Evolutionary conservation across 73 alveolate species (phyloP).

Genomic region (Symbiodinium natans): DNA sequence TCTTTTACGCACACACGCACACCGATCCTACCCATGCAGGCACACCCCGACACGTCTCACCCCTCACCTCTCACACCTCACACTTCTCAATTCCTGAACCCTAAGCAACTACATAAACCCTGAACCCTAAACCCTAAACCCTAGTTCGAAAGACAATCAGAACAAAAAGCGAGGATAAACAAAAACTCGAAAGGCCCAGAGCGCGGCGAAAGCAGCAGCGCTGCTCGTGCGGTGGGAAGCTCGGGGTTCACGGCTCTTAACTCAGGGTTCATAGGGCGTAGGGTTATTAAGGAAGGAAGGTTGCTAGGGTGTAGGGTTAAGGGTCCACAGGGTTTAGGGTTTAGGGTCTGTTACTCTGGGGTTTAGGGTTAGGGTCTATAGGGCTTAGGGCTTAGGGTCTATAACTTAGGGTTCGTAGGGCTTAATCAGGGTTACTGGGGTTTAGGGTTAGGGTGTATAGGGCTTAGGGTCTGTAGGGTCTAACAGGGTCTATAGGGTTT

Average conservation of each 20-base stretch:
- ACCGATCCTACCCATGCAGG: too few relatives aligned
- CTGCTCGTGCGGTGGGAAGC: background rate
- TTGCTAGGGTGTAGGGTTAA: background rate
- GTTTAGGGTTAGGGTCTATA: background rate
- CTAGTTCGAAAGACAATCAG: background rate
- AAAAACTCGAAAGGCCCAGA: background rate
- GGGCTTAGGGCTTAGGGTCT: too few relatives aligned
- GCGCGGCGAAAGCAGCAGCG: background rate
- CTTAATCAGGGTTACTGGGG: background rate
- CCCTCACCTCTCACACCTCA: too few relatives aligned
- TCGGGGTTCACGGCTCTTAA: background rate
- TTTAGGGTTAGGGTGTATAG: too few relatives aligned
- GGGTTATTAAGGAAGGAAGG: too few relatives aligned
- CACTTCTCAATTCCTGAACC: background rate
- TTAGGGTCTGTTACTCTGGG: background rate
- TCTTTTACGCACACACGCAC: too few relatives aligned
- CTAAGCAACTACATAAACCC: background rate
- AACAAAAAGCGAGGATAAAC: background rate
- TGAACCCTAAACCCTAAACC: background rate
- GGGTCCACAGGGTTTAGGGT: too few relatives aligned
- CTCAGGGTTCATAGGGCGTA: background rate
- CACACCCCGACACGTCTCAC: too few relatives aligned
- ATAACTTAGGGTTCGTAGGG: background rate
- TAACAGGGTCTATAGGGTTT: too few relatives aligned
- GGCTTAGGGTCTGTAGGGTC: too few relatives aligned